Evolutionary conservation across 495 filamentous ascomycete species (phyloP), one percentile per base, ranked within the genome.

Genomic region (Neurospora sp.): DNA sequence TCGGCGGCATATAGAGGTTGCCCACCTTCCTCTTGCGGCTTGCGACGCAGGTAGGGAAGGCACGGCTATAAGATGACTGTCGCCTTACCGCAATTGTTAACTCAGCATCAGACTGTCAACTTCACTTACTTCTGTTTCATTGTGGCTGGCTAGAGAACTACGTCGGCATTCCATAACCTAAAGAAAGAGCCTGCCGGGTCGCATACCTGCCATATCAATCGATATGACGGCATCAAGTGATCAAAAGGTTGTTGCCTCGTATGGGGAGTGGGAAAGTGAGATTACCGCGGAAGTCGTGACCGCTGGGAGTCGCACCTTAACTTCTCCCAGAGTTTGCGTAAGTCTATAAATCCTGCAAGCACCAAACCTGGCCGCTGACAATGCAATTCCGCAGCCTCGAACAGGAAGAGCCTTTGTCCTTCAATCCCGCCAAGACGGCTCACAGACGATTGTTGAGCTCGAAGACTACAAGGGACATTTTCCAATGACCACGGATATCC

Each of bases 231-330:
- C 45, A 24, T 54, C 45, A 24, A 21, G 9, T 54, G 5, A 54
- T 4, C 45, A 54, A 21, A 54, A 13, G 45, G 5, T 54, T 54
- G 73, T 72, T 28, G 77, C 77, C 5, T 80, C 83, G 3, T 86
- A 85, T 69, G 85, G 85, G 17, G 81, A 77, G 17, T 87, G 85
- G 85, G 75, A 77, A 37, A 85, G 84, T 70, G 80, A 80, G 15
- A 82, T 87, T 59, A 83, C 81, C 31, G 78, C 78, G 31, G 83
- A 85, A 39, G 74, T 76, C 11, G 74, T 84, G 31, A 78, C 83
- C 34, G 79, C 76, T 36, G 76, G 76, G 42, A 82, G 74, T 28
- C 71, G 78, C 6, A 45, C 42, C 10, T 69, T 84, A n/a, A 45
- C 66, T 17, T 78, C 74, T 5, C 74, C 81, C n/a, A 73, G 76